Evolutionary conservation across 306 rosid species (phyloP).

Genomic region (Cicer cuneatum): DNA sequence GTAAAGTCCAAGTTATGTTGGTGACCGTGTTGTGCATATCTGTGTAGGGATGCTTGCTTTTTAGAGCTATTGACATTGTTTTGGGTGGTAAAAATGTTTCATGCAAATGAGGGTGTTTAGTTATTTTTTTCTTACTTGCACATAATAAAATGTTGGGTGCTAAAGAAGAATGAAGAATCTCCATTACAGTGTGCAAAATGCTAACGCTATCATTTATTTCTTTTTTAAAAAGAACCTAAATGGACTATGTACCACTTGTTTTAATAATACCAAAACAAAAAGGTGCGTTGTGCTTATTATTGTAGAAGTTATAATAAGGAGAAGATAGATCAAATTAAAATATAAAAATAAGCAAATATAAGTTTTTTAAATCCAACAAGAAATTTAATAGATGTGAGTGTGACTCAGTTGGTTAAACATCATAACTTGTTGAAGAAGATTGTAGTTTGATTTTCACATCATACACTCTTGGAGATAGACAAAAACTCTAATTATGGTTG

Average conservation of each 20-base stretch:
- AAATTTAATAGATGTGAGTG: background rate
- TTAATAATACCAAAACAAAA: constrained; percentile 12
- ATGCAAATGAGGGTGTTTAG: background rate
- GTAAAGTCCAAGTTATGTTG: background rate
- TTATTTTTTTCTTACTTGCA: constrained; percentile 26
- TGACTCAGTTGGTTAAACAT: background rate
- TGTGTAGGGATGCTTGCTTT: background rate
- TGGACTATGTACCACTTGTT: background rate
- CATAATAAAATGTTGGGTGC: constrained; percentile 51
- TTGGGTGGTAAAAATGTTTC: background rate
- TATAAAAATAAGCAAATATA: constrained; percentile 23
- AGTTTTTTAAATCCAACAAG: constrained; percentile 48
- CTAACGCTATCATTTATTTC: constrained; percentile 41
- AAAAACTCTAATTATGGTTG: background rate
- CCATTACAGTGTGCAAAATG: constrained; percentile 35
- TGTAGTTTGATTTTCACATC: too few species aligned
- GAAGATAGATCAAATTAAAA: constrained; percentile 1
- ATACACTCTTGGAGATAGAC: too few species aligned
- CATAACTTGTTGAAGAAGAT: too few species aligned
- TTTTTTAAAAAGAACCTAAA: constrained; percentile 34
- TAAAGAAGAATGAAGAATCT: constrained; percentile 44
- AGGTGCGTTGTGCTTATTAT: background rate
- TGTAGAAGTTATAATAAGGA: constrained; percentile 24
- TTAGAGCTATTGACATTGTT: background rate
- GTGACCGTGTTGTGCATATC: background rate